phyloP scores from a whole-genome alignment of 2,329 filamentous ascomycete species.

The Penicillium sp. region DNA sequence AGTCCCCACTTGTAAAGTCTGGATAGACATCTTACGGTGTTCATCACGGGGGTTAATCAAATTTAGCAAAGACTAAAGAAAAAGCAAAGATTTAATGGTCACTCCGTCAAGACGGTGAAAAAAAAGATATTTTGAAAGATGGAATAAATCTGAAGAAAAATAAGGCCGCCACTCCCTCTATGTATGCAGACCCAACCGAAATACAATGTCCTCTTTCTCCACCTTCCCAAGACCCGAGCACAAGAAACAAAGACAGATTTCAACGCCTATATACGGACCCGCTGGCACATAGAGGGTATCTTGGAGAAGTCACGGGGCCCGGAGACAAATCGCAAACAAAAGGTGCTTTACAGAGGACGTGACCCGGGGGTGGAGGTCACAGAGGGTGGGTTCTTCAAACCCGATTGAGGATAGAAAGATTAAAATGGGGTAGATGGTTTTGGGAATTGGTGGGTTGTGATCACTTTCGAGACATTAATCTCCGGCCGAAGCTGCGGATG shows the following conservation, averaged over 20 bases:
- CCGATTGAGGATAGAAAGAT: background rate
- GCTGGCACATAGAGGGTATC: slow-evolving; percentile 20
- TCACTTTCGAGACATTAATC: slow-evolving; percentile 30
- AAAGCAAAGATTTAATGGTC: background rate
- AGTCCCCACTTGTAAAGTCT: no score
- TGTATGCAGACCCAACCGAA: slow-evolving; percentile 15
- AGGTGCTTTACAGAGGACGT: slow-evolving; percentile 9
- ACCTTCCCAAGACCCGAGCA: slow-evolving; percentile 1
- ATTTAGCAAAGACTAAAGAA: background rate
- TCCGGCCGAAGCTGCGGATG: slow-evolving; percentile 38
- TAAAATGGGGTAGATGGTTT: background rate
- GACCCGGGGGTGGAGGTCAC: slow-evolving; percentile 6
- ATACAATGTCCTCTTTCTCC: slow-evolving; percentile 2
- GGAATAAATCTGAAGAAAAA: background rate
- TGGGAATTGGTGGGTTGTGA: background rate
- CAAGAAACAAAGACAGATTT: slow-evolving; percentile 4
- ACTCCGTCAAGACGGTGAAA: background rate
- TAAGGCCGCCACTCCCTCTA: slow-evolving; percentile 17
- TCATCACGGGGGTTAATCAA: no score
- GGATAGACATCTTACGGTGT: no score
- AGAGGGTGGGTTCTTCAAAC: background rate
- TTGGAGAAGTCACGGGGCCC: slow-evolving; percentile 9
- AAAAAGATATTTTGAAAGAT: background rate
- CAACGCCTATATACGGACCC: slow-evolving; percentile 20
- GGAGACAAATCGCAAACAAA: background rate